Conservation (phyloP, 2,329 filamentous ascomycete genomes). For the Hypoxylon sp. region DNA sequence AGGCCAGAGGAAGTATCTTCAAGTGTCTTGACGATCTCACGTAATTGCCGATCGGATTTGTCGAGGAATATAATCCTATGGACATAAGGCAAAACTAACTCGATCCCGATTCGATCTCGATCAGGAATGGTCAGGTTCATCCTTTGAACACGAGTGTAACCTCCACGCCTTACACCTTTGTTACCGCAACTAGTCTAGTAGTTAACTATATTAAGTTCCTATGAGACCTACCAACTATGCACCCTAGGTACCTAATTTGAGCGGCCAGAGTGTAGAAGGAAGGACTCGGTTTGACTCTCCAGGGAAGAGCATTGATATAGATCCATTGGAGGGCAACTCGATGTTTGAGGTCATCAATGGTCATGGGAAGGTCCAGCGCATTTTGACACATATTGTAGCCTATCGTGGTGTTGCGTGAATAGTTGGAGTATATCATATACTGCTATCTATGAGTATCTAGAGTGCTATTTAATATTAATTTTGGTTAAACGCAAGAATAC, state of each 20-base stretch:
- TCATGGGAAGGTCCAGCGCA: not conserved
- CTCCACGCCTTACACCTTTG: not conserved
- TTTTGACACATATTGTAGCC: not conserved
- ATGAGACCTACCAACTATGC: not conserved
- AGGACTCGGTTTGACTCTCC: not conserved
- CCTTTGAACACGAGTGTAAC: not conserved
- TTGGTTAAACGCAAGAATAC: not conserved
- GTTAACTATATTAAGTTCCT: not conserved
- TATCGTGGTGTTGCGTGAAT: not conserved
- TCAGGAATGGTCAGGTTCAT: not conserved
- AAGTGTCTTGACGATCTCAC: not conserved
- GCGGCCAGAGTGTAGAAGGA: not conserved
- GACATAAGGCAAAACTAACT: not conserved
- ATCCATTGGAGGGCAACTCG: not conserved
- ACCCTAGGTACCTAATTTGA: not conserved
- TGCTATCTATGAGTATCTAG: not conserved
- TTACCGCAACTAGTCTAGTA: not conserved
- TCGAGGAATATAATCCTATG: not conserved
- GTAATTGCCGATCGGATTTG: not conserved
- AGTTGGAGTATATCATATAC: not conserved
- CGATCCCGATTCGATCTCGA: not conserved
- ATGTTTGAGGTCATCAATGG: not conserved
- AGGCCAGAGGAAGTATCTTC: not conserved
- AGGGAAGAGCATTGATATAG: not conserved
- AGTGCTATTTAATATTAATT: slow-evolving; percentile 1